These are phyloP conservation scores for Metschnikowia amazonensis DNA, from an alignment of 805 yeast species.

Conservation along the genomic window DNA sequence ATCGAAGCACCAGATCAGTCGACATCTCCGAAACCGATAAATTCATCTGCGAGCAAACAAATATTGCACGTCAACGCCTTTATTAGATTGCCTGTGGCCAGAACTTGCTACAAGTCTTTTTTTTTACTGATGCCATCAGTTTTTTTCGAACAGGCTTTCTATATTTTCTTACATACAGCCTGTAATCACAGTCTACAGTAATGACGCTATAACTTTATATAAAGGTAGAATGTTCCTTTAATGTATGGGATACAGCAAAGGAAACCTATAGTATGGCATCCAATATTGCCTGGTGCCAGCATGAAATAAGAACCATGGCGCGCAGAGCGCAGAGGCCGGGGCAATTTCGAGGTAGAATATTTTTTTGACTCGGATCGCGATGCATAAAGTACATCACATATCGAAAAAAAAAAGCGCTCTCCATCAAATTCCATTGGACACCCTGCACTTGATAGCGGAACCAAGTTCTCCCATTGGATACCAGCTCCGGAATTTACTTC, in stretches of 20 bases:
- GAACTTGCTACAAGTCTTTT: constrained; percentile 1
- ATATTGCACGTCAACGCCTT: background rate
- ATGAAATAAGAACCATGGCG: too few species aligned
- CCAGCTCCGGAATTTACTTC: constrained; percentile 1
- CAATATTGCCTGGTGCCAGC: too few species aligned
- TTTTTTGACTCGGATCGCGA: constrained; percentile 5
- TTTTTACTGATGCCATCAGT: background rate
- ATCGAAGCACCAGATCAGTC: background rate
- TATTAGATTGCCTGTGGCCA: background rate
- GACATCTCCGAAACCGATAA: background rate
- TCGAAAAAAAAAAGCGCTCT: constrained; percentile 2
- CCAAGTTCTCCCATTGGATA: background rate
- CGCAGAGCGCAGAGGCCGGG: too few species aligned
- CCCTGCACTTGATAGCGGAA: constrained; percentile 1
- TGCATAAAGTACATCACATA: background rate
- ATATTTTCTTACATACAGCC: background rate
- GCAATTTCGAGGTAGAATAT: background rate
- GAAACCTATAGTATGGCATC: too few species aligned
- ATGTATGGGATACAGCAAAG: too few species aligned
- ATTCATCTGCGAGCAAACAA: background rate
- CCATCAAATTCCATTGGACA: background rate
- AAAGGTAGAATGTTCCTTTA: background rate
- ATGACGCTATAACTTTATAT: background rate
- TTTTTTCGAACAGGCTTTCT: background rate
- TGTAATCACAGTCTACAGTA: background rate